Percentiles rank a stretch among this genome's conserved stretches.
Conservation (phyloP, 495 filamentous ascomycete genomes). For the Filosporella fistucella region DNA sequence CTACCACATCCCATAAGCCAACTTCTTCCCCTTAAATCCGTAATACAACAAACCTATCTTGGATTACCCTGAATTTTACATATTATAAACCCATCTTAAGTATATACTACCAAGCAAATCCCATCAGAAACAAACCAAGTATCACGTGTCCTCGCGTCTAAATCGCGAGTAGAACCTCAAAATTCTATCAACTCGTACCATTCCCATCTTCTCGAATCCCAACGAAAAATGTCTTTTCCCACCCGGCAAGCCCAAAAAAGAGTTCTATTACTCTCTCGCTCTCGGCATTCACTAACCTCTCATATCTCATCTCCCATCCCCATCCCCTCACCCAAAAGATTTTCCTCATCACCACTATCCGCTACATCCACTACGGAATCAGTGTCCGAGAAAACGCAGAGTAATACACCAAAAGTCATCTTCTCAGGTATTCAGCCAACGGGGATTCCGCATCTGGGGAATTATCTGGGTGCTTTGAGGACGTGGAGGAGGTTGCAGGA, state of each 20-base stretch:
- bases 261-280: not conserved
- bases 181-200: not conserved
- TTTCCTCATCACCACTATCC: not conserved
- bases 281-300: not conserved
- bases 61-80: too few relatives aligned
- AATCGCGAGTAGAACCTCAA: conserved; percentile 8
- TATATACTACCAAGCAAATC: too few relatives aligned
- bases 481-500: conserved; percentile 82
- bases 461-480: conserved; percentile 88
- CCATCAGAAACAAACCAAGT: not conserved
- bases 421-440: conserved; percentile 98
- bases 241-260: not conserved
- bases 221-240: conserved; percentile 1
- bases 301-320: not conserved
- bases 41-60: too few relatives aligned
- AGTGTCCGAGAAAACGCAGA: too few relatives aligned
- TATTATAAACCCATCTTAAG: too few relatives aligned
- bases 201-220: not conserved
- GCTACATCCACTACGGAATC: not conserved
- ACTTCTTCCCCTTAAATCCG: too few relatives aligned
- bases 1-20: too few relatives aligned
- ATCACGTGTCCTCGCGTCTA: conserved; percentile 18
- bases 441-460: conserved; percentile 91
- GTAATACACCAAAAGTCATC: conserved; percentile 34
- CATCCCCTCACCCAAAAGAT: conserved; percentile 1